phyloP scores from a whole-genome alignment of 345 rosid genomes.

The Carallia pectinifolia region DNA sequence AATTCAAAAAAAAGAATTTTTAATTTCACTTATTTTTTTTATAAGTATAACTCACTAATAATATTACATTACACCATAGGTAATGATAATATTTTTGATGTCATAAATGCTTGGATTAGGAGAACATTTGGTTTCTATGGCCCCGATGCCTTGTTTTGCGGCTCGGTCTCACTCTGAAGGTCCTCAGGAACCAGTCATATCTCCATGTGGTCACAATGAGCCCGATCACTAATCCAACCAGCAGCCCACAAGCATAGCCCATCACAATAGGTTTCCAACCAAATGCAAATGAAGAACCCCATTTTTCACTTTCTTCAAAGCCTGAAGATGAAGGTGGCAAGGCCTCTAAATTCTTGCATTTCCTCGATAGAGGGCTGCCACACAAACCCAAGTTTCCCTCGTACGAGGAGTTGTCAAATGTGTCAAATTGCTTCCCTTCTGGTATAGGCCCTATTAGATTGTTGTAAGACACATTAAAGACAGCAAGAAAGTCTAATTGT shows the following conservation, averaged over 20 bases:
- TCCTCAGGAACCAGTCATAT: neutral
- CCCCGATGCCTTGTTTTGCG: too few species aligned
- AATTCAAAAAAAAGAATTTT: too few species aligned
- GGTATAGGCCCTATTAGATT: neutral
- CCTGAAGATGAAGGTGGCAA: neutral
- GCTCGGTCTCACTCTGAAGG: neutral
- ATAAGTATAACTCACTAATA: too few species aligned
- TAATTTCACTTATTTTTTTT: too few species aligned
- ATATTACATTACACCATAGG: too few species aligned
- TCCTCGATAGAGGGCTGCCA: neutral
- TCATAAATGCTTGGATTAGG: too few species aligned
- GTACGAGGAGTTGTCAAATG: neutral
- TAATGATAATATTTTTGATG: too few species aligned
- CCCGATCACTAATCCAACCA: neutral
- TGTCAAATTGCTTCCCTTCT: conserved; percentile 1
- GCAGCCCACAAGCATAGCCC: neutral
- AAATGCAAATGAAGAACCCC: neutral
- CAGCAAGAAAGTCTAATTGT: neutral
- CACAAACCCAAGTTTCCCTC: neutral
- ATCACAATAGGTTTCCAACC: neutral
- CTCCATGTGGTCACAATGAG: neutral
- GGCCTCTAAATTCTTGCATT: neutral
- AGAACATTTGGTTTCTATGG: too few species aligned
- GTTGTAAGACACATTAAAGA: neutral
- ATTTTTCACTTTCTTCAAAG: neutral